Percentiles rank a stretch among this genome's conserved stretches.
Evolutionary conservation across 192 early-diverging fungal genomes (phyloP).

Genomic region (Lunasporangiospora selenospora): DNA sequence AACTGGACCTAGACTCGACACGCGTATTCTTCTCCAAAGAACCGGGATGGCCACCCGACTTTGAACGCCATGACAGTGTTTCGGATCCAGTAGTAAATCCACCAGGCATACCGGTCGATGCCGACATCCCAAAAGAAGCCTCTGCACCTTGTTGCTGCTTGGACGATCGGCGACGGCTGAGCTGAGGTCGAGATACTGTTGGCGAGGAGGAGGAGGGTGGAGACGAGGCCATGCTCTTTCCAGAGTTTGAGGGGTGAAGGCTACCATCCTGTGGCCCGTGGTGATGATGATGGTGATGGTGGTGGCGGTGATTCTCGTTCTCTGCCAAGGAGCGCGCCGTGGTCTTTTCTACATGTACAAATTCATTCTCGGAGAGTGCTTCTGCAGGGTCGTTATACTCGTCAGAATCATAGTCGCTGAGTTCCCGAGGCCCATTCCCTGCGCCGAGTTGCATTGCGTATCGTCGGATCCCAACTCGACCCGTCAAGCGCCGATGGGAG

Average conservation of each 20-base stretch:
- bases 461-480: slow-evolving; percentile 30
- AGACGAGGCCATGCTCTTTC: not conserved
- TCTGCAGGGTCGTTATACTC: slow-evolving; percentile 45
- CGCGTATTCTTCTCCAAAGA: not conserved
- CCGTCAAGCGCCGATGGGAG: slow-evolving; percentile 36
- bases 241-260: slow-evolving; percentile 1
- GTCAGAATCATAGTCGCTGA: slow-evolving; percentile 44
- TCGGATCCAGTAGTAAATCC: slow-evolving; percentile 23
- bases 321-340: slow-evolving; percentile 1
- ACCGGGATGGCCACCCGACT: no score
- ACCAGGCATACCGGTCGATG: slow-evolving; percentile 21
- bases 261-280: no score
- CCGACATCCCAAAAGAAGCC: no score
- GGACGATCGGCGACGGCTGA: slow-evolving; percentile 15
- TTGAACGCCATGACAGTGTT: slow-evolving; percentile 8
- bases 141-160: no score
- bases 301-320: not conserved
- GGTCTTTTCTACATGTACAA: slow-evolving; percentile 31
- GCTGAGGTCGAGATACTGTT: slow-evolving; percentile 11
- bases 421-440: slow-evolving; percentile 25
- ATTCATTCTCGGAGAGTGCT: slow-evolving; percentile 40
- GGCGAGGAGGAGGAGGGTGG: slow-evolving; percentile 2
- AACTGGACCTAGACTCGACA: not conserved
- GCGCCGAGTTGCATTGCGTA: slow-evolving; percentile 47
- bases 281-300: no score